Percentiles rank a stretch among this genome's conserved stretches.
These are phyloP conservation scores for Lumnitzera littorea DNA, from an alignment of 345 rosid genomes.

Conservation along the genomic window DNA sequence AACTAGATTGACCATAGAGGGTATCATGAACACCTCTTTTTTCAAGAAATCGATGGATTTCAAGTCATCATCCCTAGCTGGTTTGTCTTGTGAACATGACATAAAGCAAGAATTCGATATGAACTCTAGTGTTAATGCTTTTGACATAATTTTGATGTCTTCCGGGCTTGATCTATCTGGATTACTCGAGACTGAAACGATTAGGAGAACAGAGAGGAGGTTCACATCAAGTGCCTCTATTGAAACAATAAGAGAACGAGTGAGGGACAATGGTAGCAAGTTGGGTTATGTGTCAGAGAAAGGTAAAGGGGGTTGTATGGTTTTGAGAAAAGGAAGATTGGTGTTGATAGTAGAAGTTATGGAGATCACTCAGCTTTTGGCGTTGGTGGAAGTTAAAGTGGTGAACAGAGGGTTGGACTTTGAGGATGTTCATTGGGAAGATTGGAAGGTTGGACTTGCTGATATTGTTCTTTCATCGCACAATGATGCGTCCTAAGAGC, in stretches of 20 bases:
- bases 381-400: slow-evolving; percentile 31
- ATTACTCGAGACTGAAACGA: slow-evolving; percentile 33
- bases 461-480: slow-evolving; percentile 32
- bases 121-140: slow-evolving; percentile 37
- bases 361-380: slow-evolving; percentile 21
- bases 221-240: slow-evolving; percentile 41
- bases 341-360: slow-evolving; percentile 25
- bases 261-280: slow-evolving; percentile 30
- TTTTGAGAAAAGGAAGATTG: slow-evolving; percentile 24
- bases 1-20: slow-evolving; percentile 54
- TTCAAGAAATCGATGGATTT: slow-evolving; percentile 33
- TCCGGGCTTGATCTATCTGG: slow-evolving; percentile 68
- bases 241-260: slow-evolving; percentile 50
- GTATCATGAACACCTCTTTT: slow-evolving; percentile 43
- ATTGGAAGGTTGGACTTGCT: slow-evolving; percentile 23
- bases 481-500: background rate
- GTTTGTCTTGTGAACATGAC: slow-evolving; percentile 7
- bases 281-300: slow-evolving; percentile 28
- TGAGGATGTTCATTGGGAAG: slow-evolving; percentile 33
- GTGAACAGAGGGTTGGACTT: slow-evolving; percentile 20
- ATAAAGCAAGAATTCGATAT: background rate
- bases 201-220: slow-evolving; percentile 41
- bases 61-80: slow-evolving; percentile 13
- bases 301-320: slow-evolving; percentile 24
- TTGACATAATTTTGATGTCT: slow-evolving; percentile 65